phyloP scores from a whole-genome alignment of 371 early-diverging fungal species.

The Mucor sp. region DNA sequence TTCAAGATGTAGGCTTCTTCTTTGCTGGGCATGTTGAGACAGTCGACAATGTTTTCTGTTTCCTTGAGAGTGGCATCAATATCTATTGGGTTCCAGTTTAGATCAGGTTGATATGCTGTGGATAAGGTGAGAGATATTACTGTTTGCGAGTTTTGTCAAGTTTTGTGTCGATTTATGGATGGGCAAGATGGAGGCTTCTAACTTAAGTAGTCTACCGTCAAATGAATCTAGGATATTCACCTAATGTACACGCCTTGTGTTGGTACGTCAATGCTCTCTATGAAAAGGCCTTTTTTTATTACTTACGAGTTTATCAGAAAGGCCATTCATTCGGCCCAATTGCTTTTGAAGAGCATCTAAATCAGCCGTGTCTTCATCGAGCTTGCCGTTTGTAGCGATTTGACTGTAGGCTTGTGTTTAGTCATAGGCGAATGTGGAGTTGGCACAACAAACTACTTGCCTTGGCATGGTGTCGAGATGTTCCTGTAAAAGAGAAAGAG shows the following conservation, averaged over 20 bases:
- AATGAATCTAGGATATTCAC: constrained; percentile 77
- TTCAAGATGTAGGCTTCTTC: constrained; percentile 73
- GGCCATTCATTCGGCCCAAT: constrained; percentile 44
- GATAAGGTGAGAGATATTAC: constrained; percentile 39
- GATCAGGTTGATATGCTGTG: too few relatives aligned
- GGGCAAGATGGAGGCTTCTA: constrained; percentile 83
- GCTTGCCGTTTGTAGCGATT: not conserved
- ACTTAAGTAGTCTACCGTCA: constrained; percentile 77
- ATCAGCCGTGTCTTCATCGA: constrained; percentile 29
- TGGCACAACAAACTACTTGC: not conserved
- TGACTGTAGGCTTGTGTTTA: not conserved
- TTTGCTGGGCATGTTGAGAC: constrained; percentile 75
- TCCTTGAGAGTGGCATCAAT: constrained; percentile 72
- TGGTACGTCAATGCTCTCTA: not conserved
- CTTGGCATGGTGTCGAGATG: not conserved
- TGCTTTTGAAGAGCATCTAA: constrained; percentile 42
- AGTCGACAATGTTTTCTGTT: constrained; percentile 74
- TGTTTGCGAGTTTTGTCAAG: constrained; percentile 75
- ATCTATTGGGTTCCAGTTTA: constrained; percentile 43
- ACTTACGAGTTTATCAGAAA: constrained; percentile 42
- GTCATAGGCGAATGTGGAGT: too few relatives aligned
- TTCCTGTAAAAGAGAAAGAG: not conserved
- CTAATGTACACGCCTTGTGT: constrained; percentile 25
- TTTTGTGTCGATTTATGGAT: constrained; percentile 87
- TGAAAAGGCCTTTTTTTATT: too few relatives aligned